Percentiles rank a stretch among this genome's conserved stretches.
Conservation (phyloP, 192 early-diverging fungal species). For the Anaeromyces robustus region DNA sequence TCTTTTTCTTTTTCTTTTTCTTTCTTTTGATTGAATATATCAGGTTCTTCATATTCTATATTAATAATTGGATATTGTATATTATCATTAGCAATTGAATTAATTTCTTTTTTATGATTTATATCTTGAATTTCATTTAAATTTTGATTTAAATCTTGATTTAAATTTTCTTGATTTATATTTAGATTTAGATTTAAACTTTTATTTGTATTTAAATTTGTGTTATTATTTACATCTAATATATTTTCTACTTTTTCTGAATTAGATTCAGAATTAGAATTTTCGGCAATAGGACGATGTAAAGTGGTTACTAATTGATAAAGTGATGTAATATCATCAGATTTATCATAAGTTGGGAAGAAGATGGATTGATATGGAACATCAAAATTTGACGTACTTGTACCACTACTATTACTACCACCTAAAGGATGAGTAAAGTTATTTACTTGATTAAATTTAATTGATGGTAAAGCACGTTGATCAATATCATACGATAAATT, state of each 20-base stretch:
- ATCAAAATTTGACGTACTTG: not conserved
- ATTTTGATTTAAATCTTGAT: no score
- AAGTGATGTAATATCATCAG: not conserved
- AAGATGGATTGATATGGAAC: not conserved
- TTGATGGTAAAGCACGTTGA: not conserved
- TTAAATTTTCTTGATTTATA: no score
- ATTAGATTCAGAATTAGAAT: not conserved
- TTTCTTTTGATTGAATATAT: no score
- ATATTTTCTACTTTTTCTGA: not conserved
- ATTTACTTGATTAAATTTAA: not conserved
- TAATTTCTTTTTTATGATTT: no score
- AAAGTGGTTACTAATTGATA: not conserved
- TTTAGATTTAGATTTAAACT: no score
- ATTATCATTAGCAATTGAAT: no score
- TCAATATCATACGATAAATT: not conserved
- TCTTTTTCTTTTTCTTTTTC: no score
- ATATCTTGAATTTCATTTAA: no score
- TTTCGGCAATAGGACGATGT: not conserved
- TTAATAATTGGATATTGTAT: no score
- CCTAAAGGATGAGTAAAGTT: not conserved
- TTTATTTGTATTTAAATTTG: no score
- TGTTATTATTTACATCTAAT: no score
- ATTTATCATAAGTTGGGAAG: not conserved
- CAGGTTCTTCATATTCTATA: no score
- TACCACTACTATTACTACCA: not conserved